Conservation (phyloP, 2,329 filamentous ascomycete genomes). For the Xylariaceae sp. region DNA sequence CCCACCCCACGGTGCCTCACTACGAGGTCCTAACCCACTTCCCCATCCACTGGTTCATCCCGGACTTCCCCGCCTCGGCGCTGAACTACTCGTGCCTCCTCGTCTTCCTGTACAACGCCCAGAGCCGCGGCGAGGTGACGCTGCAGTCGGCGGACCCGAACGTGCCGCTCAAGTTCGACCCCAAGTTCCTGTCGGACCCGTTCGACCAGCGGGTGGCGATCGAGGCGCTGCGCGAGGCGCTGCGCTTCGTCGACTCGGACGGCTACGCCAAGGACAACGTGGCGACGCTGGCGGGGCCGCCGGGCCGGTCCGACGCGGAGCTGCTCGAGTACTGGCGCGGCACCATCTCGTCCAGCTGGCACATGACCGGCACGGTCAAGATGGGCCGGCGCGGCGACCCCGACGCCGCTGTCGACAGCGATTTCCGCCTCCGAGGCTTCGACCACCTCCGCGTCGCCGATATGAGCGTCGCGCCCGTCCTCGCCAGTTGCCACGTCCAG, state of each 20-base stretch:
- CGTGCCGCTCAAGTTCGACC: constrained; percentile 55
- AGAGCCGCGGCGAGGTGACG: constrained; percentile 53
- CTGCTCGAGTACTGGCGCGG: constrained; percentile 50
- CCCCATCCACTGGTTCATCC: constrained; percentile 46
- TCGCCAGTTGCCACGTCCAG: constrained; percentile 55
- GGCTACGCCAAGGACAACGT: constrained; percentile 49
- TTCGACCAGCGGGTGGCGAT: constrained; percentile 57
- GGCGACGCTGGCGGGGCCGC: constrained; percentile 45
- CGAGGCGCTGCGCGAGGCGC: constrained; percentile 49
- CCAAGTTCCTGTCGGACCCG: constrained; percentile 54
- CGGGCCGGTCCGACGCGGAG: constrained; percentile 54
- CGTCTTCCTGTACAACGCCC: constrained; percentile 56
- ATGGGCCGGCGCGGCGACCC: constrained; percentile 53
- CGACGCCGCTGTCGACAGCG: constrained; percentile 51
- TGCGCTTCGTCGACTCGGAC: constrained; percentile 46
- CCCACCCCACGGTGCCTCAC: constrained; percentile 55
- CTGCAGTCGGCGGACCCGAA: constrained; percentile 56
- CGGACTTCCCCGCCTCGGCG: constrained; percentile 39
- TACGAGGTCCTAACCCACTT: constrained; percentile 57
- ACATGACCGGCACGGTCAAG: constrained; percentile 58
- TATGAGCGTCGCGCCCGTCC: constrained; percentile 54
- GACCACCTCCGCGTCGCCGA: constrained; percentile 54
- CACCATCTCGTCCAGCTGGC: constrained; percentile 52
- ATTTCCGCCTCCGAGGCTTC: constrained; percentile 52
- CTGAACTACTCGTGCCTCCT: constrained; percentile 48